phyloP scores from a whole-genome alignment of 495 filamentous ascomycete species.

The Daldinia childiae region DNA sequence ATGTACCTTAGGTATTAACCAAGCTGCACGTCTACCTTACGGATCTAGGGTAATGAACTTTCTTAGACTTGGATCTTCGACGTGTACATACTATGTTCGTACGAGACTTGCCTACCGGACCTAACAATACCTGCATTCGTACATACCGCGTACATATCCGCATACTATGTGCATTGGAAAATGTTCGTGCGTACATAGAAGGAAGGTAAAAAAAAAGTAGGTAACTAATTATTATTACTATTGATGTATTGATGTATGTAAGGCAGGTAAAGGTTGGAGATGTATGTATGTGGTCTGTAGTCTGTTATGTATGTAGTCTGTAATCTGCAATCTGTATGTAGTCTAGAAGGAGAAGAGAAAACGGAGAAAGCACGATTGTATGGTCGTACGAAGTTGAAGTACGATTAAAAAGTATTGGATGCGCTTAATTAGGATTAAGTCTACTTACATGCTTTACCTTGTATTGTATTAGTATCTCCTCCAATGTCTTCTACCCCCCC shows the following conservation, averaged over 20 bases:
- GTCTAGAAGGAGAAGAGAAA: no score
- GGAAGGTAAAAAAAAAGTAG: not conserved
- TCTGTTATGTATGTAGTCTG: no score
- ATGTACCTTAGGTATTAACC: constrained; percentile 37
- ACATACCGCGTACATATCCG: constrained; percentile 1
- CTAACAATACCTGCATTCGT: constrained; percentile 2
- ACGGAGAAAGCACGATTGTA: not conserved
- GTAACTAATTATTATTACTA: not conserved
- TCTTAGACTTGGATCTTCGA: constrained; percentile 18
- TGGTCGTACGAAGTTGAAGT: no score
- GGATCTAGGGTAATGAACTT: constrained; percentile 17
- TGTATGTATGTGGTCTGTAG: not conserved
- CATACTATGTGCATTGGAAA: constrained; percentile 1
- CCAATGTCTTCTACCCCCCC: no score
- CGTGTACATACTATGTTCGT: constrained; percentile 15
- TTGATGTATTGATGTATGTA: not conserved
- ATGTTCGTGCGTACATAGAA: not conserved
- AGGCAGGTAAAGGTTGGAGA: not conserved
- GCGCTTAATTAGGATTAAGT: no score
- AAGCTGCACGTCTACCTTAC: constrained; percentile 44
- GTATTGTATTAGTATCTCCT: no score
- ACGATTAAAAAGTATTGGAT: not conserved
- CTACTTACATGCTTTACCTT: no score
- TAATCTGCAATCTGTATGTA: no score
- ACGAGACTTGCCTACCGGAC: constrained; percentile 4